Evolutionary conservation across 345 rosid species (phyloP).

Genomic region (Arabis alpina): DNA sequence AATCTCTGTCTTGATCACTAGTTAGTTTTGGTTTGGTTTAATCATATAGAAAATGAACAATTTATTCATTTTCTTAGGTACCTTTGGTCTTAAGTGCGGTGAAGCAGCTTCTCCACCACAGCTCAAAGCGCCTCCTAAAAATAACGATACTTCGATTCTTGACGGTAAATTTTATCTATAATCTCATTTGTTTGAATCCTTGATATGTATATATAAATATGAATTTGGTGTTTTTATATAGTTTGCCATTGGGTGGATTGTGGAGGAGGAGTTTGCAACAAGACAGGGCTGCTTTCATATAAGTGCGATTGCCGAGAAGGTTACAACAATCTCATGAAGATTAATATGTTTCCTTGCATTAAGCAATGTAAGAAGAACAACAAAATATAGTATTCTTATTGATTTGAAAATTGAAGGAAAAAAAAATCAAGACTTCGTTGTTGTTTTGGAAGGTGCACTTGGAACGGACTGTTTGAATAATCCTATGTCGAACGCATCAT

Average conservation of each 20-base stretch:
- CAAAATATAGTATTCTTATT: neutral
- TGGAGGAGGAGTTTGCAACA: slow-evolving; percentile 81
- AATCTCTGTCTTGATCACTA: slow-evolving; percentile 25
- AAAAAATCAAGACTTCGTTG: neutral
- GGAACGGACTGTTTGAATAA: slow-evolving; percentile 73
- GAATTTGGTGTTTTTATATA: slow-evolving; percentile 30
- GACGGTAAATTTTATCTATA: slow-evolving; percentile 52
- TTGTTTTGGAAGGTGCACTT: slow-evolving; percentile 60
- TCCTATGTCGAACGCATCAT: slow-evolving; percentile 40
- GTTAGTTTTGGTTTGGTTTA: neutral
- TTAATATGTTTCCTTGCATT: slow-evolving; percentile 67
- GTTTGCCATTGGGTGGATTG: slow-evolving; percentile 77
- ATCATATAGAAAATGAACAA: slow-evolving; percentile 11
- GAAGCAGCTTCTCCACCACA: slow-evolving; percentile 55
- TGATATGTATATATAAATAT: slow-evolving; percentile 5
- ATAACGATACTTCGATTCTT: slow-evolving; percentile 47
- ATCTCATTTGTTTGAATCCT: slow-evolving; percentile 1
- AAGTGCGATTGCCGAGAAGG: slow-evolving; percentile 63
- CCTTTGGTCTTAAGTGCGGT: slow-evolving; percentile 54
- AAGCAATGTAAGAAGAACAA: slow-evolving; percentile 59
- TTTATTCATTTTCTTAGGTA: slow-evolving; percentile 46
- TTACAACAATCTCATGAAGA: slow-evolving; percentile 69
- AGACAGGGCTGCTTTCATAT: slow-evolving; percentile 49
- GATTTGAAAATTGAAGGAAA: neutral
- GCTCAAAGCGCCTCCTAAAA: slow-evolving; percentile 41